Evolutionary conservation across 257 asterid species (phyloP), one percentile per base, ranked within the genome.

Genomic region (Leptodermis oblonga): DNA sequence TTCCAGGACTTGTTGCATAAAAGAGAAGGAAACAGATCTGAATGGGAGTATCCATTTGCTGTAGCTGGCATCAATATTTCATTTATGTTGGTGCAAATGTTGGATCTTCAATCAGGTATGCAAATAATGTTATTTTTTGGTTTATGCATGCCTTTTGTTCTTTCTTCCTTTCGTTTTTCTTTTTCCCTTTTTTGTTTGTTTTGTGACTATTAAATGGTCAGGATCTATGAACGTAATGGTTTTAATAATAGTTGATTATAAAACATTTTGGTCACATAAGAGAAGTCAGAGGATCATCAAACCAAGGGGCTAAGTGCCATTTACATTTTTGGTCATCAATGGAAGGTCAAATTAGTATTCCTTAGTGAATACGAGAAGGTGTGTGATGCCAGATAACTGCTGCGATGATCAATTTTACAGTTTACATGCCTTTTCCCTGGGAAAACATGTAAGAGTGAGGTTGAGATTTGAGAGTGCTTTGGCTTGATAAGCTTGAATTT

Each of bases 31-130:
- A 79, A 80, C 67, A 85, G 99, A 78, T 87, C 99, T 43, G 91
- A 87, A 37, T 93, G 97, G 99, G 99, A 93, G 82, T 93, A 93
- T 83, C 99, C 99, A 23, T 93, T 93, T 62, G 97, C 99, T 66
- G 97, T 93, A 71, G 99, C 99, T 61, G 99, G 97, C 78, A 86
- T 93, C 78, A 93, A 93, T 76, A 75, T 93, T 74, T 90, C 99
- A 17, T 93, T 93, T 74, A 93, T 89, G 97, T 80, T 93, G 70
- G 90, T 85, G 64, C 99, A 90, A 74, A 88, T 93, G 97, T 81
- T 93, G 78, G 96, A 89, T 80, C 99, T 93, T 81, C 99, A 93
- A 64, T 87, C 99, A 81, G 97, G 99, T 93, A 51, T 41, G 55
- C 15, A 26, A 62, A 53, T 43, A 60, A 60, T 37, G 45, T 20